These are phyloP conservation scores for Oenanthe javanica DNA, from an alignment of 140 eudicot species.

Conservation along the genomic window DNA sequence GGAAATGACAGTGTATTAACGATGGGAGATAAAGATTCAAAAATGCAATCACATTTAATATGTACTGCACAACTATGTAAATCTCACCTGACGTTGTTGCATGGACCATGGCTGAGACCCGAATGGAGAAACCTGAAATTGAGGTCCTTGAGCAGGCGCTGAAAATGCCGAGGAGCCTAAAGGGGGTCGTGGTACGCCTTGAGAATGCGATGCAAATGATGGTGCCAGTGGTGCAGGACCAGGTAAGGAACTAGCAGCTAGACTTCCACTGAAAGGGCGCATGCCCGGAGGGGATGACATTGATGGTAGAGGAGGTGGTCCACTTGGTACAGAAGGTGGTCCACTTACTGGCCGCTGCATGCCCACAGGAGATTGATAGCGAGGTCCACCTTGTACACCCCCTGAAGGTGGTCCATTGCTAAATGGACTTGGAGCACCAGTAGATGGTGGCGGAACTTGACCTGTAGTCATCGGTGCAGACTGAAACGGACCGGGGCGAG, in stretches of 20 bases:
- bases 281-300: slow-evolving; percentile 39
- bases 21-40: background rate
- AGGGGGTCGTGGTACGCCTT: slow-evolving; percentile 36
- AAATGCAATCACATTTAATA: background rate
- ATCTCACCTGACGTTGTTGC: slow-evolving; percentile 60
- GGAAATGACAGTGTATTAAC: background rate
- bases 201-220: slow-evolving; percentile 49
- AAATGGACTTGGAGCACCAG: slow-evolving; percentile 29
- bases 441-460: slow-evolving; percentile 28
- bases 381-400: slow-evolving; percentile 50
- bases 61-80: background rate
- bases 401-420: slow-evolving; percentile 76
- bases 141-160: slow-evolving; percentile 39
- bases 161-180: slow-evolving; percentile 57
- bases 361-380: slow-evolving; percentile 12
- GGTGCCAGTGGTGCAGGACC: slow-evolving; percentile 42
- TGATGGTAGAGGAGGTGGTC: slow-evolving; percentile 42
- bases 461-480: slow-evolving; percentile 33
- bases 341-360: background rate
- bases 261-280: slow-evolving; percentile 43
- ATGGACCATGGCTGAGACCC: slow-evolving; percentile 58
- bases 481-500: slow-evolving; percentile 14
- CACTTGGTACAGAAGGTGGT: background rate
- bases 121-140: background rate
- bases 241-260: slow-evolving; percentile 31